Percentiles rank a stretch among this genome's conserved stretches.
phyloP scores from a whole-genome alignment of 306 rosid genomes.

The Sechiopsis laciniata region DNA sequence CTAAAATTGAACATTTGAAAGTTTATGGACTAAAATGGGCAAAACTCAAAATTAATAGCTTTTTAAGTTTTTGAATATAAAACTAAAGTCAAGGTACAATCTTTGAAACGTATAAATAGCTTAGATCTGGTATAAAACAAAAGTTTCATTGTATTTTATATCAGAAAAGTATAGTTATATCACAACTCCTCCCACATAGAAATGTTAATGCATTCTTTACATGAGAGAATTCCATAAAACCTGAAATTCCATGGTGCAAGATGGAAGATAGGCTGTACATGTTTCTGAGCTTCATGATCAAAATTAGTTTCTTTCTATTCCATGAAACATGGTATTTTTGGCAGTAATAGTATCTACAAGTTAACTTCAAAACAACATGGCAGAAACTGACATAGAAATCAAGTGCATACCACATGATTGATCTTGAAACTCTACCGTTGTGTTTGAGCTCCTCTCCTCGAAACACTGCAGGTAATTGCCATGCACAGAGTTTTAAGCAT shows the following conservation, averaged over 20 bases:
- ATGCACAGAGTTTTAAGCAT: slow-evolving; percentile 11
- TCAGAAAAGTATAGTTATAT: background rate
- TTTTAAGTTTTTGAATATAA: background rate
- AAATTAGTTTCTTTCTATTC: background rate
- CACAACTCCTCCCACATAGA: background rate
- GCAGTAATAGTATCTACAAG: background rate
- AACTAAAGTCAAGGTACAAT: background rate
- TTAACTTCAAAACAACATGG: background rate
- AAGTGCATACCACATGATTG: slow-evolving; percentile 41
- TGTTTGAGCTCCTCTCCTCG: slow-evolving; percentile 49
- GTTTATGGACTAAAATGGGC: too few species aligned
- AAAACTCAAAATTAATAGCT: too few species aligned
- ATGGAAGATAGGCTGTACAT: background rate
- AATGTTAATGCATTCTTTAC: background rate
- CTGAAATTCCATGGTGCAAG: background rate
- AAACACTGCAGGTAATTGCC: slow-evolving; percentile 35
- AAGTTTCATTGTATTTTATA: background rate
- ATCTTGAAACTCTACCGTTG: slow-evolving; percentile 52
- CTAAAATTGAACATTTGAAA: too few species aligned
- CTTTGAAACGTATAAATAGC: background rate
- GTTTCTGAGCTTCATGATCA: slow-evolving; percentile 9
- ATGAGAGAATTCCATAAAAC: background rate
- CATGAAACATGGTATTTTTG: background rate
- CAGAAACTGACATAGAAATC: slow-evolving; percentile 3
- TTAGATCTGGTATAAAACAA: background rate